Conservation (phyloP, 176 grass and related monocot genomes). For the Carex scoparia region DNA sequence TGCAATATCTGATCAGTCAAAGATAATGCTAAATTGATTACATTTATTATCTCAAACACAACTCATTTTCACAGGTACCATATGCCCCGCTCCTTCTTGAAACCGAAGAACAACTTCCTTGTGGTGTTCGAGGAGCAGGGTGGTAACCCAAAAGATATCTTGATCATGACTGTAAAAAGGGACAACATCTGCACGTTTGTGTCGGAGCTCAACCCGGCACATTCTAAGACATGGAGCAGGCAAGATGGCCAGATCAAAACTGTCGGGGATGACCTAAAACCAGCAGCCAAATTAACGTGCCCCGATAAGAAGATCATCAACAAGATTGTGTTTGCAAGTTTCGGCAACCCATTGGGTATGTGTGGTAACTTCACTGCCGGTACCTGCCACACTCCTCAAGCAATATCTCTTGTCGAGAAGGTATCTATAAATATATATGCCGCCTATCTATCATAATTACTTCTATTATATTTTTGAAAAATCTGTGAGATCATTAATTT, state of each 20-base stretch:
- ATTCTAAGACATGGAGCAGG: conserved; percentile 44
- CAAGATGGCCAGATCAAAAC: conserved; percentile 45
- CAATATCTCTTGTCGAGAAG: conserved; percentile 50
- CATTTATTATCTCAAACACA: background rate
- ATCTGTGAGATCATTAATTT: background rate
- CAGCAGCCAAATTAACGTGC: conserved; percentile 53
- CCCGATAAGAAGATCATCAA: conserved; percentile 49
- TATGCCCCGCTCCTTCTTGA: conserved; percentile 63
- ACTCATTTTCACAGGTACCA: conserved; percentile 48
- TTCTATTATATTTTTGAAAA: background rate
- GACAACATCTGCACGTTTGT: conserved; percentile 75
- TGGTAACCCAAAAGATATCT: conserved; percentile 60
- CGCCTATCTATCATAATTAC: background rate
- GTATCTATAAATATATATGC: conserved; percentile 14
- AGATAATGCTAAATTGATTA: background rate
- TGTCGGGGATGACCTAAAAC: conserved; percentile 37
- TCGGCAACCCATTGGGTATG: conserved; percentile 58
- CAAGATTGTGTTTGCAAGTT: conserved; percentile 75
- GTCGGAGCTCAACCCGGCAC: conserved; percentile 52
- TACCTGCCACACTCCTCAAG: conserved; percentile 48
- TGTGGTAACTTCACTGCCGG: conserved; percentile 73
- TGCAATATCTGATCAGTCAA: background rate
- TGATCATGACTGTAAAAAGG: conserved; percentile 53
- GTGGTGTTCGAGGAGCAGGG: conserved; percentile 82
- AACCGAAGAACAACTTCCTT: conserved; percentile 65